phyloP scores from a whole-genome alignment of 495 filamentous ascomycete species.

The Hypoxylon rickii region DNA sequence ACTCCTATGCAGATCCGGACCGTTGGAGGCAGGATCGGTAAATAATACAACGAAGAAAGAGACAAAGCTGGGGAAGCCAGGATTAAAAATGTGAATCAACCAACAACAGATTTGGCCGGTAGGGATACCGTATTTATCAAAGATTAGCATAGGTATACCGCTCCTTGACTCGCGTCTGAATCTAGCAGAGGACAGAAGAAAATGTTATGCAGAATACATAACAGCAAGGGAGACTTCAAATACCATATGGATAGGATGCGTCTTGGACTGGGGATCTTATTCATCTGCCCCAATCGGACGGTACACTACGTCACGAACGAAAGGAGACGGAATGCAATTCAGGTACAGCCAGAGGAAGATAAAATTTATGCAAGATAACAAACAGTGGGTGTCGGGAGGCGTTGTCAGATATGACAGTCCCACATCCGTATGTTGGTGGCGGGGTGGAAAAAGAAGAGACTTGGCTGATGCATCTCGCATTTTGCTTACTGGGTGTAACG shows the following conservation, averaged over 20 bases:
- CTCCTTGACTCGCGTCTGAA: slow-evolving; percentile 27
- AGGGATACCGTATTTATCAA: slow-evolving; percentile 38
- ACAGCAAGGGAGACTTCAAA: slow-evolving; percentile 39
- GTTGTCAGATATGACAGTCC: slow-evolving; percentile 16
- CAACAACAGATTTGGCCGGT: slow-evolving; percentile 23
- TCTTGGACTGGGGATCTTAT: slow-evolving; percentile 29
- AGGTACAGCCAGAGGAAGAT: slow-evolving; percentile 18
- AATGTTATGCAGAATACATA: slow-evolving; percentile 39
- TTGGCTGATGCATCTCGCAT: slow-evolving; percentile 17
- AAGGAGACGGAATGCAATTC: slow-evolving; percentile 29
- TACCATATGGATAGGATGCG: slow-evolving; percentile 34
- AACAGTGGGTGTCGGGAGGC: slow-evolving; percentile 26
- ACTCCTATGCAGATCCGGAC: slow-evolving; percentile 25
- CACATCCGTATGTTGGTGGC: slow-evolving; percentile 35
- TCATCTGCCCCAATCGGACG: slow-evolving; percentile 30
- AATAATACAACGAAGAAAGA: slow-evolving; percentile 30
- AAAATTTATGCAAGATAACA: slow-evolving; percentile 16
- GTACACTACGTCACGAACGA: slow-evolving; percentile 29
- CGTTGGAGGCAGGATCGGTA: slow-evolving; percentile 26
- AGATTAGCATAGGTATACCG: slow-evolving; percentile 12
- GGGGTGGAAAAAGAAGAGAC: slow-evolving; percentile 20
- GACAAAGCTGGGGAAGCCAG: slow-evolving; percentile 17
- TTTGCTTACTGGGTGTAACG: slow-evolving; percentile 13
- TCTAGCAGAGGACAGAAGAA: slow-evolving; percentile 5
- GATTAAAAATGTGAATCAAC: slow-evolving; percentile 34